A percentile compares a stretch with the other conserved stretches of the same genome.
These are phyloP conservation scores for Emergomyces pasteurianus DNA, from an alignment of 2,329 filamentous ascomycete genomes.

Conservation along the genomic window DNA sequence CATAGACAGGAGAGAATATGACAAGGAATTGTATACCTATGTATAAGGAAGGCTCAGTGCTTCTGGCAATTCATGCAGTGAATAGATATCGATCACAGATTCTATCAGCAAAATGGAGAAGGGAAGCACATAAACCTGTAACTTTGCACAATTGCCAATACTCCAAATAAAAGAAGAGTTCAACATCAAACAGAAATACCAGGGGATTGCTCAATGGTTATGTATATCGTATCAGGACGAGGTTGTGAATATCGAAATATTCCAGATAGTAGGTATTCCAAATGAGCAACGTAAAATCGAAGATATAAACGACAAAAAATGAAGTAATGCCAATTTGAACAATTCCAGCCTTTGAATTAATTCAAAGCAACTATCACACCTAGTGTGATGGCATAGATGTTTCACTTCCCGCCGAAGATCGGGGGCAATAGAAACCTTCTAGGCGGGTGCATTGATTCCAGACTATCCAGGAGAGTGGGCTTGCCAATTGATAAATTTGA, in stretches of 20 bases:
- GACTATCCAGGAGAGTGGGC: no score
- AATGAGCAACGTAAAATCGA: background rate
- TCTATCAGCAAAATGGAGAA: background rate
- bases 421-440: no score
- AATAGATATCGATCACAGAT: background rate
- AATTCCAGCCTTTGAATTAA: background rate
- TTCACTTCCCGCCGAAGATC: background rate
- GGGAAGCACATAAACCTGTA: background rate
- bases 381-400: background rate
- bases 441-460: no score
- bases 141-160: background rate
- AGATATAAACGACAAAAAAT: background rate
- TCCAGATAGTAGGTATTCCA: background rate
- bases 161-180: background rate
- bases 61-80: background rate
- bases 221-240: background rate
- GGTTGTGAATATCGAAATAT: background rate
- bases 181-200: no score
- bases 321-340: background rate
- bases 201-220: background rate
- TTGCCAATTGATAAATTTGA: no score
- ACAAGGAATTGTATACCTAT: no score
- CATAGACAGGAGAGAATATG: no score
- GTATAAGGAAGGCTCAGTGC: no score
- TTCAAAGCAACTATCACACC: background rate